Percentiles rank a stretch among this genome's conserved stretches.
Conservation (phyloP, 2,329 filamentous ascomycete species). For the Leptographium lundbergii region DNA sequence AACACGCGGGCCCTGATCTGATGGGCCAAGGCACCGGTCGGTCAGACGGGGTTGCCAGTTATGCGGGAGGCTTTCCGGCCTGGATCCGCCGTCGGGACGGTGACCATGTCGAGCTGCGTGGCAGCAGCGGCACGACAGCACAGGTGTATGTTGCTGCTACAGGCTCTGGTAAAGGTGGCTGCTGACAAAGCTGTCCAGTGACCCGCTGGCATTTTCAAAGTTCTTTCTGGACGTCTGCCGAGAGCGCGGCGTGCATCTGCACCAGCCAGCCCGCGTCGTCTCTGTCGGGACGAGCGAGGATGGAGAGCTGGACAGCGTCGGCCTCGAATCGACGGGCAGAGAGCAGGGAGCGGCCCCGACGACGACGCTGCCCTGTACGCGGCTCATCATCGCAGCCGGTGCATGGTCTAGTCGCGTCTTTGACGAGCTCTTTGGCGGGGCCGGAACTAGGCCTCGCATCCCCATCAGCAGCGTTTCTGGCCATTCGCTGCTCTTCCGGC, state of each 20-base stretch:
- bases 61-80: slow-evolving; percentile 22
- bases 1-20: slow-evolving; percentile 23
- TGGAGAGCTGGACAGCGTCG: slow-evolving; percentile 37
- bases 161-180: too few relatives aligned
- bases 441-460: slow-evolving; percentile 23
- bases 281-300: slow-evolving; percentile 36
- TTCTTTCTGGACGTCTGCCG: slow-evolving; percentile 49
- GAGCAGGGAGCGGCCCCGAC: slow-evolving; percentile 18
- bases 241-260: slow-evolving; percentile 49
- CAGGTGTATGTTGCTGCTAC: slow-evolving; percentile 42
- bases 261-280: slow-evolving; percentile 48
- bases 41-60: slow-evolving; percentile 14
- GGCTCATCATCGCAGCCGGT: slow-evolving; percentile 55
- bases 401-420: slow-evolving; percentile 62
- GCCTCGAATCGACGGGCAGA: slow-evolving; percentile 21
- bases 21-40: slow-evolving; percentile 28
- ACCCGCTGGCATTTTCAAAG: slow-evolving; percentile 52
- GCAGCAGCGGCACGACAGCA: slow-evolving; percentile 45
- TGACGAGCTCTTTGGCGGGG: slow-evolving; percentile 41
- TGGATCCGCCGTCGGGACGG: slow-evolving; percentile 48
- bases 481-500: slow-evolving; percentile 56
- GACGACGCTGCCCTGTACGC: slow-evolving; percentile 45
- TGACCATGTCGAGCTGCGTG: slow-evolving; percentile 47
- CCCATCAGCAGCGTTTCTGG: slow-evolving; percentile 53
- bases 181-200: slow-evolving; percentile 17